A percentile compares a stretch with the other conserved stretches of the same genome.
phyloP scores from a whole-genome alignment of 805 yeast species.

The Ogataea philodendri region DNA sequence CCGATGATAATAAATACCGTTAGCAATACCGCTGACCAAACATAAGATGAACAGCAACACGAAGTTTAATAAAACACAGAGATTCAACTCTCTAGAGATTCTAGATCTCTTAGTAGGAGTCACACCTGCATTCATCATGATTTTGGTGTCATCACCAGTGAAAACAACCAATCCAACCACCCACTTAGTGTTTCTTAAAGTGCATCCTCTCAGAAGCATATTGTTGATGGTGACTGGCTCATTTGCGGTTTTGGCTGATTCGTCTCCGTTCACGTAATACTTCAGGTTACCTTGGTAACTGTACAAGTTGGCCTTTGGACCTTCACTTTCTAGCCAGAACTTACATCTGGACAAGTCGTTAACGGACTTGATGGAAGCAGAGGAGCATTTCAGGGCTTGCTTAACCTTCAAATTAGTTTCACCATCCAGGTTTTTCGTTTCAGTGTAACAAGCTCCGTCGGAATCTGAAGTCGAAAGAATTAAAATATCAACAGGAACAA shows the following conservation, averaged over 20 bases:
- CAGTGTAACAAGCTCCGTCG: slow-evolving; percentile 68
- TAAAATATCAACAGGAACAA: slow-evolving; percentile 74
- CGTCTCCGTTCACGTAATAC: slow-evolving; percentile 40
- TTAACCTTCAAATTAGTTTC: slow-evolving; percentile 75
- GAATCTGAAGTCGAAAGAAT: slow-evolving; percentile 66
- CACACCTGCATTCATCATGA: slow-evolving; percentile 75
- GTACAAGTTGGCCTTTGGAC: slow-evolving; percentile 77
- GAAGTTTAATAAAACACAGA: slow-evolving; percentile 67
- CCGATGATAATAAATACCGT: slow-evolving; percentile 60
- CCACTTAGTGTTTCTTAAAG: slow-evolving; percentile 81
- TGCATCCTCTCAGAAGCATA: slow-evolving; percentile 69
- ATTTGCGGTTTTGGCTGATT: slow-evolving; percentile 37
- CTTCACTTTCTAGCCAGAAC: slow-evolving; percentile 78
- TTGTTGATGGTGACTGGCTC: slow-evolving; percentile 73
- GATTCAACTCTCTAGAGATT: slow-evolving; percentile 69
- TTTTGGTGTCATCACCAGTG: slow-evolving; percentile 78
- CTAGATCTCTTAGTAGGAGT: slow-evolving; percentile 78
- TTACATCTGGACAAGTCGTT: slow-evolving; percentile 49
- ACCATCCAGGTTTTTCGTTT: slow-evolving; percentile 82
- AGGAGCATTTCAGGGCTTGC: slow-evolving; percentile 65
- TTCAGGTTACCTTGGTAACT: slow-evolving; percentile 71
- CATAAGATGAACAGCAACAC: slow-evolving; percentile 61
- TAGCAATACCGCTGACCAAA: slow-evolving; percentile 65
- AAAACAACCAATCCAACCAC: slow-evolving; percentile 72
- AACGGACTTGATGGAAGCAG: slow-evolving; percentile 35